Conservation (phyloP, 768 basidiomycete genomes). For the Mycena venus region DNA sequence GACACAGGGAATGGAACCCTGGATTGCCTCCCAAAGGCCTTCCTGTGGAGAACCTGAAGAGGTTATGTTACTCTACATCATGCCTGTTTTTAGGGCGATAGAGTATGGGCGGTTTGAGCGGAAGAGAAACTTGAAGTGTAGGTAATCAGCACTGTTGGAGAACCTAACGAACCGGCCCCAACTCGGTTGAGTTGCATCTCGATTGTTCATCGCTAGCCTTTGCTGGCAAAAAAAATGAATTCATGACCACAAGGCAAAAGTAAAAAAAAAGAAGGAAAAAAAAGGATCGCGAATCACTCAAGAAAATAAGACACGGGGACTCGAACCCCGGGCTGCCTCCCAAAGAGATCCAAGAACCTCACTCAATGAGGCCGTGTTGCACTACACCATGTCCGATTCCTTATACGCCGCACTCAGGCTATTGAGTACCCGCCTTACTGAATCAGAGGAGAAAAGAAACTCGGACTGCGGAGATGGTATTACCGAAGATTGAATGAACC, state of each 20-base stretch:
- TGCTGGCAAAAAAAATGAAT: too few species aligned
- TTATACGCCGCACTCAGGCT: background rate
- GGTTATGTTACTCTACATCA: background rate
- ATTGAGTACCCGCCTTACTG: background rate
- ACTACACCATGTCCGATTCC: background rate
- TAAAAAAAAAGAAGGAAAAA: too few species aligned
- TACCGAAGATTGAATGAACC: too few species aligned
- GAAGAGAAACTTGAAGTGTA: too few species aligned
- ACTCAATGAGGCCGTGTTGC: background rate
- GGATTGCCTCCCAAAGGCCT: background rate
- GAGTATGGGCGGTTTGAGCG: too few species aligned
- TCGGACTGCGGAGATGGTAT: too few species aligned
- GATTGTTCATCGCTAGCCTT: too few species aligned
- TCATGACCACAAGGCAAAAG: too few species aligned
- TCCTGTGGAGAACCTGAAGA: background rate
- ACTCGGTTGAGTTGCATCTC: too few species aligned
- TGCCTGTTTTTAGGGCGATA: background rate
- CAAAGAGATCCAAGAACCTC: background rate
- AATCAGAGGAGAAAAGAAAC: background rate
- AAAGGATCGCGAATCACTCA: background rate
- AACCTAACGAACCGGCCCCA: too few species aligned
- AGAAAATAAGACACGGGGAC: too few species aligned
- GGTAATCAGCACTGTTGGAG: too few species aligned
- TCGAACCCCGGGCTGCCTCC: background rate
- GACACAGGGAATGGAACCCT: conserved; percentile 2